Base-by-base conservation (phyloP, 225 moss, liverwort and hornwort species). In the Straminergon stramineum region DNA sequence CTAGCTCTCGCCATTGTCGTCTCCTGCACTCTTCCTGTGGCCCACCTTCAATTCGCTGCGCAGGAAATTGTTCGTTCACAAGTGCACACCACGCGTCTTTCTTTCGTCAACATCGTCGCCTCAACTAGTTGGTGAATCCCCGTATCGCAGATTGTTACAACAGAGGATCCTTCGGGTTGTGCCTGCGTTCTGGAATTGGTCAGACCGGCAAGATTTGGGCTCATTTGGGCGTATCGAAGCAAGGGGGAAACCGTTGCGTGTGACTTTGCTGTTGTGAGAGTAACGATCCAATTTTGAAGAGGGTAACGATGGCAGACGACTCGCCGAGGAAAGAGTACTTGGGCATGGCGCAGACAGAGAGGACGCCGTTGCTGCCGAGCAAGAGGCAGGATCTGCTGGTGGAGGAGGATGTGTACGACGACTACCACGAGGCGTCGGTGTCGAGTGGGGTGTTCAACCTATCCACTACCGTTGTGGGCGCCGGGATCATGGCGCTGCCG, bases 381-480 rank as follows among this genome's bases (percentile, higher is more conserved):
- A 95, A 94, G 92, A 91, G 92, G 23, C 94, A 96, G 88, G 97
- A 96, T 89, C 71, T 96, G 34, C 10, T 58, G 11, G 79, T 83
- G 76, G 88, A 85, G 85, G 96, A 96, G 56, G 94, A 95, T 31
- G 90, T 90, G 43, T 95, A 95, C 67, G 96, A 98, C 83, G 97
- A 97, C 22, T 98, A 96, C 67, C 97, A 93, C 55, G 90, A 96
- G 87, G 98, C 96, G 53, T 94, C 96, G 23, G 92, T 93, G 53
- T 62, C 92, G 27, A 93, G 97, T 53, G 96, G 96, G 35, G 95
- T 98, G 56, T 96, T 98, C 87, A 98, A 98, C 87, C 90, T 98
- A 37, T 96, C 98, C 76, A 98, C 97, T 20, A 98, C 98, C 73
- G 93, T 97, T 22, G 97, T 98, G n/a, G 98, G 98, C 48, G 98